Conservation (phyloP, 192 early-diverging fungal genomes). For the Gorgonomyces haynaldii region DNA sequence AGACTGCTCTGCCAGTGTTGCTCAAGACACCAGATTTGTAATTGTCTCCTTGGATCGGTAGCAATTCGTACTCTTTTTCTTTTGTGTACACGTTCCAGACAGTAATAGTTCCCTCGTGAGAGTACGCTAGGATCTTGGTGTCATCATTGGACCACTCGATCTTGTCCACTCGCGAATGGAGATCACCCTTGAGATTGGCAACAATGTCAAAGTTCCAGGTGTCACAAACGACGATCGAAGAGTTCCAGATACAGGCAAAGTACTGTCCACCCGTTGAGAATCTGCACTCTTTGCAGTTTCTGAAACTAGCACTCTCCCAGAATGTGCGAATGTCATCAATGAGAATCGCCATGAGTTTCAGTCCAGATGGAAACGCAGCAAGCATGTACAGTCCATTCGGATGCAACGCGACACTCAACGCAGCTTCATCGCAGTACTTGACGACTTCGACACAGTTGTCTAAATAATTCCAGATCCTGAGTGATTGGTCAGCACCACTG, state of each 20-base stretch:
- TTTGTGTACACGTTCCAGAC: conserved; percentile 32
- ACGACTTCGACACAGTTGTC: conserved; percentile 42
- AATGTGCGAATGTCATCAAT: conserved; percentile 45
- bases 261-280: conserved; percentile 52
- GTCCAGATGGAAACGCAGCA: conserved; percentile 36
- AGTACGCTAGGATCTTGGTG: conserved; percentile 31
- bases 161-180: conserved; percentile 36
- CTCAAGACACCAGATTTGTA: too few species aligned
- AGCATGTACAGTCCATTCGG: conserved; percentile 45
- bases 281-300: conserved; percentile 22
- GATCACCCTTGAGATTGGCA: conserved; percentile 28
- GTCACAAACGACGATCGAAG: conserved; percentile 31
- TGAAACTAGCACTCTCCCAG: conserved; percentile 37
- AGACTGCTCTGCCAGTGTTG: too few species aligned
- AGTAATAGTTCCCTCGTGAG: conserved; percentile 36
- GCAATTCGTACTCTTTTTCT: conserved; percentile 24
- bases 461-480: conserved; percentile 53
- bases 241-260: conserved; percentile 42
- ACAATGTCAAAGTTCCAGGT: conserved; percentile 43
- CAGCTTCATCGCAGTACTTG: conserved; percentile 38
- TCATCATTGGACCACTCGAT: conserved; percentile 44
- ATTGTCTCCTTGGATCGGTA: too few species aligned
- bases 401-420: conserved; percentile 38
- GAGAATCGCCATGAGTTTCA: conserved; percentile 45
- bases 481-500: conserved; percentile 37